Conservation (phyloP, 108 stramenopile genomes). For the Nitzschia sp. region DNA sequence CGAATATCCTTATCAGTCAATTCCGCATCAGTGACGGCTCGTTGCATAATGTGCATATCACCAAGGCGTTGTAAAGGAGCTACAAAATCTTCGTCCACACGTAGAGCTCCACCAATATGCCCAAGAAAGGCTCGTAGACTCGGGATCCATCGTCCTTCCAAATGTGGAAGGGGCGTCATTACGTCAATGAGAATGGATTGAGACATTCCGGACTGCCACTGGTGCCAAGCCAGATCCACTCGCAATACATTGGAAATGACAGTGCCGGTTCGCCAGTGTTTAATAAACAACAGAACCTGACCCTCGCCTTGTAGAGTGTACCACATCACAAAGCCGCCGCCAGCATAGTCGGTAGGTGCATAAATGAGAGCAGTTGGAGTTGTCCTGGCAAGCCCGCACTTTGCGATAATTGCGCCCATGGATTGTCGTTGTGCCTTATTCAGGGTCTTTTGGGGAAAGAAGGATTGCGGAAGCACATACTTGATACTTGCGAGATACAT, state of each 20-base stretch:
- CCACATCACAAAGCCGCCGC: not conserved
- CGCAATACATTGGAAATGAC: not conserved
- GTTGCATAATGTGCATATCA: conserved; percentile 5
- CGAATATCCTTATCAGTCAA: conserved; percentile 1
- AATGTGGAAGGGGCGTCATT: not conserved
- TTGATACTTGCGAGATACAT: not conserved
- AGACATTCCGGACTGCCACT: not conserved
- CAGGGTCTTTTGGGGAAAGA: not conserved
- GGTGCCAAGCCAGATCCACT: not conserved
- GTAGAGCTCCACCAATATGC: not conserved
- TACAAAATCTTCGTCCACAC: no score
- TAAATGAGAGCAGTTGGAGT: no score
- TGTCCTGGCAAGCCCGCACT: no score
- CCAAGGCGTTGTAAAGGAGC: no score
- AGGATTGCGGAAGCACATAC: not conserved
- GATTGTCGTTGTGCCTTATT: not conserved
- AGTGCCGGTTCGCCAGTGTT: not conserved
- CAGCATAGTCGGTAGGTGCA: not conserved
- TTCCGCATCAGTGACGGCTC: not conserved
- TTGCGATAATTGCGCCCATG: not conserved
- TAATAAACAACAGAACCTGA: no score
- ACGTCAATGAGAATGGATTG: not conserved
- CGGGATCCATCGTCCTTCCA: conserved; percentile 1
- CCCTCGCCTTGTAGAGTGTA: no score
- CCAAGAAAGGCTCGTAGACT: not conserved